Percentiles rank a stretch among this genome's conserved stretches.
Evolutionary conservation across 2,329 filamentous ascomycete genomes (phyloP).

Genomic region (Hypoxylon sp.): DNA sequence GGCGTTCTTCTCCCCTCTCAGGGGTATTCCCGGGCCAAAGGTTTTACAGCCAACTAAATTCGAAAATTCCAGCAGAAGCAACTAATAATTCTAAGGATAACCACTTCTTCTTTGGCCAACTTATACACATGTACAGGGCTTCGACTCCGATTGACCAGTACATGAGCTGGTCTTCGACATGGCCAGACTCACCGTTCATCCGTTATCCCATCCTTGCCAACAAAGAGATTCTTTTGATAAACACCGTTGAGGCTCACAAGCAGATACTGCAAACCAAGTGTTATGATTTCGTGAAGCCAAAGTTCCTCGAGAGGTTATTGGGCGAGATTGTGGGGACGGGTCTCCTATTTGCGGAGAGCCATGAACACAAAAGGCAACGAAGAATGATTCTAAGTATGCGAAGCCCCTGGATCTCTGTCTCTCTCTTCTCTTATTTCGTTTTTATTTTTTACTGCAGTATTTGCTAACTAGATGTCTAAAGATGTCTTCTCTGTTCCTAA

Average conservation of each 20-base stretch:
- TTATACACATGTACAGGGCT: slow-evolving; percentile 38
- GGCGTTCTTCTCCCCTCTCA: slow-evolving; percentile 32
- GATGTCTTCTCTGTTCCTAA: slow-evolving; percentile 55
- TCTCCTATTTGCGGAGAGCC: slow-evolving; percentile 57
- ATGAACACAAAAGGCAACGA: slow-evolving; percentile 55
- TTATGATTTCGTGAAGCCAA: slow-evolving; percentile 54
- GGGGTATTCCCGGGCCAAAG: slow-evolving; percentile 34
- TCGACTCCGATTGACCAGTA: slow-evolving; percentile 43
- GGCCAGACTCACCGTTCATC: slow-evolving; percentile 50
- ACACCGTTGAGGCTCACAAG: slow-evolving; percentile 48
- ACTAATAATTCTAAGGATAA: slow-evolving; percentile 34
- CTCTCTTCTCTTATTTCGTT: no score
- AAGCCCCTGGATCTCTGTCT: no score
- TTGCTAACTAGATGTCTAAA: slow-evolving; percentile 12
- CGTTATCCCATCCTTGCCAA: slow-evolving; percentile 50
- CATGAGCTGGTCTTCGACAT: slow-evolving; percentile 46
- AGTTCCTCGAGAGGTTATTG: slow-evolving; percentile 49
- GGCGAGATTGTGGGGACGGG: slow-evolving; percentile 52
- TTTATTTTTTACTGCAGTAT: background rate
- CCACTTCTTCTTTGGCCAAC: slow-evolving; percentile 41
- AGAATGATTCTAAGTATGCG: slow-evolving; percentile 52
- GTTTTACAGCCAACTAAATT: slow-evolving; percentile 3
- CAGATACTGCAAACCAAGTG: slow-evolving; percentile 52
- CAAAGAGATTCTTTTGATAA: slow-evolving; percentile 51
- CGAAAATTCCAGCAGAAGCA: background rate